Base-by-base conservation (phyloP, 805 yeast genomes). In the Candida sakaeoensis region DNA sequence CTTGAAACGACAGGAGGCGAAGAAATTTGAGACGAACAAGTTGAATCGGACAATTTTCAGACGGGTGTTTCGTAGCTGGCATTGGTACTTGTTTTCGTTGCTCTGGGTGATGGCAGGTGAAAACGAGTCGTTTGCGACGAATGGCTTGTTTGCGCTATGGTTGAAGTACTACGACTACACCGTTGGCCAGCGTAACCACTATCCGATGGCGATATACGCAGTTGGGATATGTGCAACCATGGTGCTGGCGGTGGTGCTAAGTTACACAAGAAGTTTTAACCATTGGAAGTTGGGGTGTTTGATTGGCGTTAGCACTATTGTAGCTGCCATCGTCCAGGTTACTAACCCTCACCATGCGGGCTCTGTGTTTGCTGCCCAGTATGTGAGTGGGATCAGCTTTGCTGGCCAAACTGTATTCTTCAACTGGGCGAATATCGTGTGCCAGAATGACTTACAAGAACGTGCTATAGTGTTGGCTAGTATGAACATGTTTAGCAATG, bases 391-490 rank as follows among this genome's bases (percentile, higher is more conserved):
- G 10, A 51, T 73, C 12, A 54, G 79, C 0, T 77, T 70, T 47
- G 78, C 82, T 25, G 82, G 80, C 3, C 84, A 79, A 45, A 74
- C 85, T 0, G 66, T 74, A 0, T 74, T 75, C 53, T 75, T 80
- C 37, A 75, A 83, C 0, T 79, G 85, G 84, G 82, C 82, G 2
- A 79, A 79, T 48, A 62, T 75, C 34, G 75, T 77, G 1, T 75
- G 81, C 45, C 68, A 72, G 23, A 68, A 75, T 45, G 86, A 81
- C 54, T 54, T 76, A 18, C 79, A 80, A 60, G 82, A 77, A 50
- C 66, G 85, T 51, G 82, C 85, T 0, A 63, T 80, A 34, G 81
- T 79, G 1, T 60, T 80, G 36, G 85, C 82, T 0, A 76, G 81
- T 0, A 78, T 79, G 82, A 78, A 78, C 54, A 77, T 77, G 80